Base-by-base conservation (phyloP, 2,329 filamentous ascomycete genomes). In the Emmonsiellopsis sp. region DNA sequence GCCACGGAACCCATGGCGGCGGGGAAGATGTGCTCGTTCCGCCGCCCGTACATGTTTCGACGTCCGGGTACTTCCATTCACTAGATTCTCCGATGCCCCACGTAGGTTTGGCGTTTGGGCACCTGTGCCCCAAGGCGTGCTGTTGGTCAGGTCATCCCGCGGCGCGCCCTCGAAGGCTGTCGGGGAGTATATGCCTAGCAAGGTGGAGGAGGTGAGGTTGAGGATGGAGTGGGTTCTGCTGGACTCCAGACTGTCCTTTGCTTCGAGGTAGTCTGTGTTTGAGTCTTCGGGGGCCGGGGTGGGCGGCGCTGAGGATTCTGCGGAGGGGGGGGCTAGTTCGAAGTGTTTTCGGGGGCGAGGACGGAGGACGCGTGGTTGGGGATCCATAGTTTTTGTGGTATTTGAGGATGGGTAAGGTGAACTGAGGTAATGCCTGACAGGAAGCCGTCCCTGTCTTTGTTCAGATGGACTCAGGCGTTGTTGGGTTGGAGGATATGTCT, bases 161-260 rank as follows among this genome's bases (percentile, higher is more conserved):
- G 50, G 42, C 15, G 15, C 16, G 16, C 58, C 70, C 44, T 79
- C 75, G 54, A 80, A 79, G 34, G 79, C 78, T 0, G 81, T 81
- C 6, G 83, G 83, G 9, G 84, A 84, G 75, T 95, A 98, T 63
- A 98, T 98, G 52, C 93, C 92, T 61, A 86, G 87, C 5, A 98
- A 80, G 0, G 93, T 95, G 2, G 89, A 91, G 8, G 87, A 85
- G 3, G 89, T 95, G 56, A 98, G 79, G 67, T 96, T 95, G 65
- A 90, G 76, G 54, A 89, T 81, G 8, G 89, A 95, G 59, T 86
- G 83, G 26, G 85, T 87, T 55, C 88, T 83, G 65, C 80, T 85
- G 59, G 82, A 75, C 50, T 79, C 72, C 59, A 69, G 58, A 62
- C 20, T 26, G 20, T 26, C 20, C 20, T 26, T 26, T 5, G 20